phyloP scores from a whole-genome alignment of 805 yeast species.

The Schwanniomyces occidentalis region DNA sequence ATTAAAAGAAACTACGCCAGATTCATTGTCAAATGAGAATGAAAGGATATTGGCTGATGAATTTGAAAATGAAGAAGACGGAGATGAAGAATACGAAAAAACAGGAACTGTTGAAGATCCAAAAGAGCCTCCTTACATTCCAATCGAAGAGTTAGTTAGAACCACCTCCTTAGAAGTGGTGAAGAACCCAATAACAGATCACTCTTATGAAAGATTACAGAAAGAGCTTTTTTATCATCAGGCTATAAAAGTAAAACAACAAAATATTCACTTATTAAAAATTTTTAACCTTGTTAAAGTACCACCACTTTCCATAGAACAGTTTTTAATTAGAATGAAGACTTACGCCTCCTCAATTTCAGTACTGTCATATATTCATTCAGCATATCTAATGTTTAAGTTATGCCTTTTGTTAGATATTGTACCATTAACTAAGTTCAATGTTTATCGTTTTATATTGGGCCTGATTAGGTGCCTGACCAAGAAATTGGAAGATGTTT shows the following conservation, averaged over 20 bases:
- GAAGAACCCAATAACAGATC: constrained; percentile 12
- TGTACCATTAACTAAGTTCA: constrained; percentile 29
- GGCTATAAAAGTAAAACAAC: constrained; percentile 13
- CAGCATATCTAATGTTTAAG: constrained; percentile 39
- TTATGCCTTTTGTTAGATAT: constrained; percentile 32
- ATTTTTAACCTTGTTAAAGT: constrained; percentile 33
- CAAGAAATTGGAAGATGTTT: constrained; percentile 41
- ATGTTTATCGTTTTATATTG: constrained; percentile 39
- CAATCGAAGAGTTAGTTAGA: constrained; percentile 22
- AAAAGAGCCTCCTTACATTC: constrained; percentile 14
- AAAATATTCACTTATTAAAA: constrained; percentile 29
- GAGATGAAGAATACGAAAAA: constrained; percentile 2
- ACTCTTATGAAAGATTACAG: constrained; percentile 17
- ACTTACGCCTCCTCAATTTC: constrained; percentile 42
- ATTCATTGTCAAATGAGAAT: constrained; percentile 11
- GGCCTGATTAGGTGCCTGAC: constrained; percentile 44
- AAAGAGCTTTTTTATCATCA: constrained; percentile 20
- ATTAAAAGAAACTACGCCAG: constrained; percentile 19
- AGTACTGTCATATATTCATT: constrained; percentile 39
- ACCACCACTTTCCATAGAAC: constrained; percentile 35
- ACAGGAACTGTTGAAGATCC: background rate
- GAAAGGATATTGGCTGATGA: constrained; percentile 1
- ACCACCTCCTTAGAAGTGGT: constrained; percentile 13
- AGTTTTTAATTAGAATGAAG: constrained; percentile 36
- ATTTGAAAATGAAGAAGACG: constrained; percentile 5